A percentile compares a stretch with the other conserved stretches of the same genome.
Evolutionary conservation across 1,284 basidiomycete species (phyloP).

Genomic region (Cutaneotrichosporon cutaneum): DNA sequence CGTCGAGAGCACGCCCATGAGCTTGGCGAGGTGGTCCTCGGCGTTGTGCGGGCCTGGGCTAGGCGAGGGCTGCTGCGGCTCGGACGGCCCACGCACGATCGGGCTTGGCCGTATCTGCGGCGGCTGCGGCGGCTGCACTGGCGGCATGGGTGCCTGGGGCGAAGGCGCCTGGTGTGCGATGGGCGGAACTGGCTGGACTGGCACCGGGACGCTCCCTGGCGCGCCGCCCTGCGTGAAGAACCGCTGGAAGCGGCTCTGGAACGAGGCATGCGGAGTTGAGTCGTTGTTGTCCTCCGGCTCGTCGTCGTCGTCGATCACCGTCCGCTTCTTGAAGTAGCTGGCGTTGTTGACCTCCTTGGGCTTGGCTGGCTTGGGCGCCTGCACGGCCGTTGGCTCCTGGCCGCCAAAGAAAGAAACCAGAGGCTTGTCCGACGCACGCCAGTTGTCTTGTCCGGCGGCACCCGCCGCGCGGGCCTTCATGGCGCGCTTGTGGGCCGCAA

Average conservation of each 20-base stretch:
- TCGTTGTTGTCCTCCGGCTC: slow-evolving; percentile 24
- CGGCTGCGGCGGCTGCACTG: no score
- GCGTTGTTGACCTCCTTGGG: slow-evolving; percentile 43
- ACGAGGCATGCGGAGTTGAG: slow-evolving; percentile 28
- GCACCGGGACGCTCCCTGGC: neutral
- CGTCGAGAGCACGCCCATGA: slow-evolving; percentile 44
- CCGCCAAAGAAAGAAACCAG: slow-evolving; percentile 40
- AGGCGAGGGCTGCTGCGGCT: slow-evolving; percentile 1
- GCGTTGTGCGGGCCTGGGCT: slow-evolving; percentile 13
- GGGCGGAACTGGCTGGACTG: neutral
- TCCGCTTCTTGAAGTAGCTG: slow-evolving; percentile 41
- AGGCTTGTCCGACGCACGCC: slow-evolving; percentile 30
- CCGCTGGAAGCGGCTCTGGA: slow-evolving; percentile 44
- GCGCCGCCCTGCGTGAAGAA: slow-evolving; percentile 35
- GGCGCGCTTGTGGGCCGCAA: slow-evolving; percentile 44
- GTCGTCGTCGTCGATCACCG: slow-evolving; percentile 23
- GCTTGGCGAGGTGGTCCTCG: slow-evolving; percentile 41
- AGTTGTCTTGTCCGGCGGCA: slow-evolving; percentile 16
- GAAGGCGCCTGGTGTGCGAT: neutral
- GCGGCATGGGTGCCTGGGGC: neutral
- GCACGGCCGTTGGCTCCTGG: neutral
- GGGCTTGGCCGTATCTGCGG: neutral
- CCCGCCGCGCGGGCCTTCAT: slow-evolving; percentile 35
- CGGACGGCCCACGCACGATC: neutral
- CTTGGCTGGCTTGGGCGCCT: slow-evolving; percentile 19